Evolutionary conservation across 768 basidiomycete genomes (phyloP).

Genomic region (Lentinula sp.): DNA sequence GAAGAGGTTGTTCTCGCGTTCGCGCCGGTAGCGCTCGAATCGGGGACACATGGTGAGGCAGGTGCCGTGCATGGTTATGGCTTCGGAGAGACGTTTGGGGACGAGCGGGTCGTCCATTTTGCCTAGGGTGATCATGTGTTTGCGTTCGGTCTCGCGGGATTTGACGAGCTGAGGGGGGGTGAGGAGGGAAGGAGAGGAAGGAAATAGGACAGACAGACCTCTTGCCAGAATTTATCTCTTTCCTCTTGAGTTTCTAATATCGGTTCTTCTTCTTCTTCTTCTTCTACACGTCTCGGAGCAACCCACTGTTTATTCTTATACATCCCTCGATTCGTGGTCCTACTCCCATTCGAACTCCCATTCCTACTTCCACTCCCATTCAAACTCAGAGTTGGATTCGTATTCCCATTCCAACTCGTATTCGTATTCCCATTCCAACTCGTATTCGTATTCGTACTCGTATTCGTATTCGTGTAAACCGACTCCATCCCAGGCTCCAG

Average conservation of each 20-base stretch:
- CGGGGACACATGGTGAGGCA: slow-evolving; percentile 93
- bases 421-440: no score
- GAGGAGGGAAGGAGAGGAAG: background rate
- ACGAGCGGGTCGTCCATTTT: slow-evolving; percentile 85
- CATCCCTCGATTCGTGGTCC: no score
- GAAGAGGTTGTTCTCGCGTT: slow-evolving; percentile 83
- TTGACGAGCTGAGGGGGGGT: slow-evolving; percentile 50
- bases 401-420: no score
- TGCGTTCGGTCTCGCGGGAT: slow-evolving; percentile 65
- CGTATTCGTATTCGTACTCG: no score
- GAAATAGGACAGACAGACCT: slow-evolving; percentile 37
- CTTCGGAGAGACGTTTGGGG: slow-evolving; percentile 77
- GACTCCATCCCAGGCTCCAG: no score
- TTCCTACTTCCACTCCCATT: no score
- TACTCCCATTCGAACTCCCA: no score
- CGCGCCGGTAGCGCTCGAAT: slow-evolving; percentile 87
- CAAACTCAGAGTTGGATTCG: no score
- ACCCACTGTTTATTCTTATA: no score
- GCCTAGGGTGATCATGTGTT: slow-evolving; percentile 71
- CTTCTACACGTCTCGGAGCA: background rate
- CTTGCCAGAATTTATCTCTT: slow-evolving; percentile 63
- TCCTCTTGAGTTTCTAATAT: slow-evolving; percentile 56
- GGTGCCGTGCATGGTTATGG: slow-evolving; percentile 89
- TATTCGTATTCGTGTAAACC: no score
- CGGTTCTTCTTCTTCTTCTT: slow-evolving; percentile 34